Conservation (phyloP, 306 rosid species). For the Macrotyloma uniflorum region DNA sequence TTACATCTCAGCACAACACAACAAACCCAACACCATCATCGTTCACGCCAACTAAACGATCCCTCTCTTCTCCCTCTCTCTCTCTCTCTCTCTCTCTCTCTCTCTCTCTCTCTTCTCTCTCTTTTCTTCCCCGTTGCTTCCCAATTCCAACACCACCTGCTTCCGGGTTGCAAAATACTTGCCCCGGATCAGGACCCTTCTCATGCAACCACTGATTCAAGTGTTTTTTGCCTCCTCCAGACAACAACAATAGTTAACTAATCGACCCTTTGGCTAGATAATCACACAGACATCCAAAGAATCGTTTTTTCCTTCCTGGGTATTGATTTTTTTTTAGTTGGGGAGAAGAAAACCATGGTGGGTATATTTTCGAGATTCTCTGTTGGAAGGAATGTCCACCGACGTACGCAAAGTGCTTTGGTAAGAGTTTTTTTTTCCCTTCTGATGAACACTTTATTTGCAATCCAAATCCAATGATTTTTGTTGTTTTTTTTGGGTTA, state of each 20-base stretch:
- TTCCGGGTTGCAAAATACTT: not conserved
- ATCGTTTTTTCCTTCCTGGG: conserved; percentile 33
- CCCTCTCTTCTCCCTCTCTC: conserved; percentile 24
- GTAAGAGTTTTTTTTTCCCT: conserved; percentile 50
- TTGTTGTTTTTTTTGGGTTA: conserved; percentile 4
- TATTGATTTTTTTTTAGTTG: conserved; percentile 35
- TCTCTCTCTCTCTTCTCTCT: not conserved
- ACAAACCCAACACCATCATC: conserved; percentile 45
- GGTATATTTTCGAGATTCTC: conserved; percentile 94
- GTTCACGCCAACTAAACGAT: conserved; percentile 55
- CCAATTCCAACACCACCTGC: conserved; percentile 15
- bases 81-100: not conserved
- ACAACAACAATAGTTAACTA: conserved; percentile 16
- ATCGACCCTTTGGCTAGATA: conserved; percentile 33
- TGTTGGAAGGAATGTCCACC: conserved; percentile 69
- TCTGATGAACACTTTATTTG: not conserved
- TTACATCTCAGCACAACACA: conserved; percentile 19
- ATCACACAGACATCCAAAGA: conserved; percentile 27
- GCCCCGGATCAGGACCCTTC: conserved; percentile 29
- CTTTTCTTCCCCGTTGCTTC: not conserved
- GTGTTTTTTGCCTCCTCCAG: not conserved
- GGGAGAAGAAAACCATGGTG: conserved; percentile 56
- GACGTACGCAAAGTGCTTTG: conserved; percentile 92
- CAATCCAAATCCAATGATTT: conserved; percentile 10
- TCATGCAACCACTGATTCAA: not conserved